Evolutionary conservation across 805 yeast species (phyloP).

Genomic region (Lachancea dasiensis): DNA sequence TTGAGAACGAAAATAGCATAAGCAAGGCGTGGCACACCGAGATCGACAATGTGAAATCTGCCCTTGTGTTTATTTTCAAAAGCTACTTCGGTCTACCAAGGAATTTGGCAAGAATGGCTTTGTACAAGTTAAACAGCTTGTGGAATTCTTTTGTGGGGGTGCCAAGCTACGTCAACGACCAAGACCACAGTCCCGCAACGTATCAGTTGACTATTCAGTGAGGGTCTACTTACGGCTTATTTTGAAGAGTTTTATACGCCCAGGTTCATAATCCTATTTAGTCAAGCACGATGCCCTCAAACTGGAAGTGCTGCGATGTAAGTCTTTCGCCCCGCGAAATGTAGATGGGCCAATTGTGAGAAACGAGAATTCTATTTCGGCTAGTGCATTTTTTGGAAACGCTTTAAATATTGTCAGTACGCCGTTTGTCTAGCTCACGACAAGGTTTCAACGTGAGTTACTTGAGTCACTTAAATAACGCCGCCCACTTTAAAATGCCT

Average conservation of each 20-base stretch:
- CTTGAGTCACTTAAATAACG: not conserved
- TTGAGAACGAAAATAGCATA: conserved; percentile 13
- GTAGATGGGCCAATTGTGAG: too few relatives aligned
- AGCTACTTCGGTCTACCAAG: conserved; percentile 71
- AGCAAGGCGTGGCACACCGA: conserved; percentile 47
- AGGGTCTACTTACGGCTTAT: not conserved
- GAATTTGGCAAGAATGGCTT: conserved; percentile 44
- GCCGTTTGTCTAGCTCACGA: too few relatives aligned
- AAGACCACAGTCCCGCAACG: conserved; percentile 16
- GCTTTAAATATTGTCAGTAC: too few relatives aligned
- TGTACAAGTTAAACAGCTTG: conserved; percentile 46
- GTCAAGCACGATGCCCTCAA: too few relatives aligned
- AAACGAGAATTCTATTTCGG: too few relatives aligned
- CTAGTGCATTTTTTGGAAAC: too few relatives aligned
- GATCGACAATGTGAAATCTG: conserved; percentile 46
- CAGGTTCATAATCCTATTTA: too few relatives aligned
- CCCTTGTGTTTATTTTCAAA: conserved; percentile 54
- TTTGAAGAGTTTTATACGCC: too few relatives aligned
- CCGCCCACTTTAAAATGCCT: too few relatives aligned
- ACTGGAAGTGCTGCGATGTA: too few relatives aligned
- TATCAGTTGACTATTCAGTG: conserved; percentile 21
- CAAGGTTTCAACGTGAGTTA: too few relatives aligned
- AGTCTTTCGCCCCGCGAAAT: too few relatives aligned
- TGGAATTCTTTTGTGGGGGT: conserved; percentile 80
- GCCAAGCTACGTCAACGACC: conserved; percentile 27